Conservation (phyloP, 495 filamentous ascomycete species). For the Podospora bellae-mahoneyi region DNA sequence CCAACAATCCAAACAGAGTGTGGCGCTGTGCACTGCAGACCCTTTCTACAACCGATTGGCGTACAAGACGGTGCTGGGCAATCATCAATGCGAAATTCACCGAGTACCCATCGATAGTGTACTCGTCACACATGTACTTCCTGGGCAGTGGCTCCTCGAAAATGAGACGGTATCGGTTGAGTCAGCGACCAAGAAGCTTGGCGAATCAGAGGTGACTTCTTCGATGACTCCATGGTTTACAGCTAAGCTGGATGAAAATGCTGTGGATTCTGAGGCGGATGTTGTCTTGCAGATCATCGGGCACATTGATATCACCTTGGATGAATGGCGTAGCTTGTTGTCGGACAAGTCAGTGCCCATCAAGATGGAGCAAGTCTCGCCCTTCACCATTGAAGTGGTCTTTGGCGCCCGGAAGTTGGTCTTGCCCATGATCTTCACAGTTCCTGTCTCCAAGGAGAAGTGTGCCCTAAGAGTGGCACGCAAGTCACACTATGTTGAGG, state of each 20-base stretch:
- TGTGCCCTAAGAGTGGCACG: slow-evolving; percentile 44
- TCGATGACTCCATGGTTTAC: slow-evolving; percentile 2
- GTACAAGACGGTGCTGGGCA: background rate
- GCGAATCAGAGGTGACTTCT: background rate
- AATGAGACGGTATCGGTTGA: background rate
- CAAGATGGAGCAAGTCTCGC: slow-evolving; percentile 30
- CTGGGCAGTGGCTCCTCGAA: background rate
- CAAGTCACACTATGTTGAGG: slow-evolving; percentile 45
- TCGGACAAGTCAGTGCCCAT: slow-evolving; percentile 29
- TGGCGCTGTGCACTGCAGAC: slow-evolving; percentile 10
- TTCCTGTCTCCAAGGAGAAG: slow-evolving; percentile 36
- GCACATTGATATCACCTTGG: slow-evolving; percentile 29
- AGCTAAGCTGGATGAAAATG: slow-evolving; percentile 9
- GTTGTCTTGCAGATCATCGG: slow-evolving; percentile 30
- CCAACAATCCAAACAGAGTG: slow-evolving; percentile 17
- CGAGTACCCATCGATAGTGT: background rate
- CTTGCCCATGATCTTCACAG: slow-evolving; percentile 37
- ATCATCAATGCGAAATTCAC: background rate
- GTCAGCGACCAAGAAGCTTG: background rate
- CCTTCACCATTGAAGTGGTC: slow-evolving; percentile 34
- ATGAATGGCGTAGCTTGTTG: slow-evolving; percentile 29
- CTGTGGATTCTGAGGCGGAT: background rate
- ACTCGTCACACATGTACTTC: background rate
- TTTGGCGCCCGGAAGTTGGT: slow-evolving; percentile 25
- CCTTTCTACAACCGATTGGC: slow-evolving; percentile 12